phyloP scores from a whole-genome alignment of 352 stramenopile genomes.

The Phytophthora cactorum region DNA sequence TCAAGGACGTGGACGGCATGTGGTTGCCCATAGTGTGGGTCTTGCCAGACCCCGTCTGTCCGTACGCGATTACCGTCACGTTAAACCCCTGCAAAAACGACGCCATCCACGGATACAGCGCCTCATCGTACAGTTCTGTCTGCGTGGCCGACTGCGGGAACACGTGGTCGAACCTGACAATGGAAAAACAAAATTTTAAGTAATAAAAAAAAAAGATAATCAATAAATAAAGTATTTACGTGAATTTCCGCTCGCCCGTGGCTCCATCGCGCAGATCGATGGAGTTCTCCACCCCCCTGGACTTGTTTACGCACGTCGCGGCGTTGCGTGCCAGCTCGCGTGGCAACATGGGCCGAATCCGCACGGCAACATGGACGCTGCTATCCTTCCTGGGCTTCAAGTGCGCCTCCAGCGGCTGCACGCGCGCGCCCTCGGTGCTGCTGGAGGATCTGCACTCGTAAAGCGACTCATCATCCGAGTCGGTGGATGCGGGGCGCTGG shows the following conservation, averaged over 20 bases:
- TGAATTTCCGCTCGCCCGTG: conserved; percentile 55
- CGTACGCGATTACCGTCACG: conserved; percentile 88
- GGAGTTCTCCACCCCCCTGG: conserved; percentile 32
- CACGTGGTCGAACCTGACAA: conserved; percentile 79
- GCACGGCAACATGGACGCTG: conserved; percentile 80
- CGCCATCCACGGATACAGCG: conserved; percentile 77
- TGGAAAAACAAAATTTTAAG: conserved; percentile 2
- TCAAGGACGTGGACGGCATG: conserved; percentile 47
- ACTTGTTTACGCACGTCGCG: conserved; percentile 49
- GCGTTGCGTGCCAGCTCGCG: conserved; percentile 72
- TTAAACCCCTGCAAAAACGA: conserved; percentile 91
- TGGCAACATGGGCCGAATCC: conserved; percentile 78
- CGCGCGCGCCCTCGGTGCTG: conserved; percentile 23
- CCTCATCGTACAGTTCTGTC: conserved; percentile 73
- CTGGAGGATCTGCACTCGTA: conserved; percentile 19
- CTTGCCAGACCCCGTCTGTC: conserved; percentile 87
- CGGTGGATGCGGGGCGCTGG: conserved; percentile 4
- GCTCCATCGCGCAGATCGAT: conserved; percentile 43
- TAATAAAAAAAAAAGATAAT: conserved; percentile 7
- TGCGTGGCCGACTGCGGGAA: conserved; percentile 67
- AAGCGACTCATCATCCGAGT: conserved; percentile 32
- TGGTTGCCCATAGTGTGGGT: conserved; percentile 88
- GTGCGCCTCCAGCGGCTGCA: conserved; percentile 20
- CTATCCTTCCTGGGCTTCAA: conserved; percentile 51
- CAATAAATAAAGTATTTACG: conserved; percentile 37